These are phyloP conservation scores for Opeltia flavorubescens DNA, from an alignment of 495 filamentous ascomycete genomes.

Conservation along the genomic window DNA sequence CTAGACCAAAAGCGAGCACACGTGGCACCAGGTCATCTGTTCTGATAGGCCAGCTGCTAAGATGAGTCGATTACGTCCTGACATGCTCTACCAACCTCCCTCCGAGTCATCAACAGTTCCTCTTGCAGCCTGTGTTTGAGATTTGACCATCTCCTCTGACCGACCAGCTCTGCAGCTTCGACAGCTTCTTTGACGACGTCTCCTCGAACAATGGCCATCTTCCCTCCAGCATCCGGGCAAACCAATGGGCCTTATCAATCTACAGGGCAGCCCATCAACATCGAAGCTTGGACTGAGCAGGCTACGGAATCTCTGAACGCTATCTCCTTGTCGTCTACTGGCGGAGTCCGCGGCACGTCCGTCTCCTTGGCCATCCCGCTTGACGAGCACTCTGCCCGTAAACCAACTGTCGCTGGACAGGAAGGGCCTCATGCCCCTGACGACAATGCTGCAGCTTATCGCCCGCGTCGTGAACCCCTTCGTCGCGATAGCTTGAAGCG, in stretches of 20 bases:
- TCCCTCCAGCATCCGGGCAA: conserved; percentile 3
- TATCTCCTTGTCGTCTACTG: conserved; percentile 24
- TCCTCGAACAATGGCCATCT: conserved; percentile 19
- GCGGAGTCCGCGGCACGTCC: conserved; percentile 23
- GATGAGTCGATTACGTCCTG: no score
- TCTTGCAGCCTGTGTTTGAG: no score
- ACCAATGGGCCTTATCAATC: not conserved
- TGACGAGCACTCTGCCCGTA: conserved; percentile 22
- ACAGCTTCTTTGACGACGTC: no score
- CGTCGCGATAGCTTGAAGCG: conserved; percentile 48
- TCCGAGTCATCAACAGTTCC: no score
- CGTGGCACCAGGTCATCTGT: no score
- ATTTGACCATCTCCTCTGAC: not conserved
- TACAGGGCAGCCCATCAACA: conserved; percentile 25
- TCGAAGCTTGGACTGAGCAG: conserved; percentile 39
- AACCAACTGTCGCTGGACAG: not conserved
- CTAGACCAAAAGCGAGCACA: no score
- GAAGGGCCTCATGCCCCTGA: not conserved
- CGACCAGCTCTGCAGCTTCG: not conserved
- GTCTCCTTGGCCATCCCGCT: conserved; percentile 35
- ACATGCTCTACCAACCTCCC: no score
- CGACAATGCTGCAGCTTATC: conserved; percentile 4
- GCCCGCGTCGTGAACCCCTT: conserved; percentile 31
- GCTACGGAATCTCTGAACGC: conserved; percentile 29
- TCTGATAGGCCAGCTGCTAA: no score